Evolutionary conservation across 495 filamentous ascomycete genomes (phyloP).

Genomic region (Alectoria sarmentosa): DNA sequence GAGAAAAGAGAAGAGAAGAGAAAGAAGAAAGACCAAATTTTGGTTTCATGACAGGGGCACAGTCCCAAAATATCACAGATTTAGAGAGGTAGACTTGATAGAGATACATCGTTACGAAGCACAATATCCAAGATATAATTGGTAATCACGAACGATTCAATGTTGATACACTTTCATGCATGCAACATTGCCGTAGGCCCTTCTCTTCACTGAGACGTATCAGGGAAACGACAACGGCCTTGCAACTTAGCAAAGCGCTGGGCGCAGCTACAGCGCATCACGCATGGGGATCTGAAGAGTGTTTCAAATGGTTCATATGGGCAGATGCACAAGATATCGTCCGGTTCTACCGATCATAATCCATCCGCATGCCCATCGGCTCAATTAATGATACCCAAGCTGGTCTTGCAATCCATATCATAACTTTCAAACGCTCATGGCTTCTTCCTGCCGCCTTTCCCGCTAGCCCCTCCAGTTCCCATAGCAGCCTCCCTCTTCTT

Average conservation of each 20-base stretch:
- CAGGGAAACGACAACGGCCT: not conserved
- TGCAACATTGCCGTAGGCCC: not conserved
- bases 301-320: not conserved
- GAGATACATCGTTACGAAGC: not conserved
- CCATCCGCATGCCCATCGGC: not conserved
- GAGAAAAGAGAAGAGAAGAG: not conserved
- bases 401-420: not conserved
- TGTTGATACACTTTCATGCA: not conserved
- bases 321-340: conserved; percentile 3
- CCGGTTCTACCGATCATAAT: conserved; percentile 3
- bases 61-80: not conserved
- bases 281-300: not conserved
- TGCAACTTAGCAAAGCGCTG: not conserved
- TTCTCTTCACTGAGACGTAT: too few relatives aligned
- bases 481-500: conserved; percentile 33
- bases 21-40: not conserved
- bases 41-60: not conserved
- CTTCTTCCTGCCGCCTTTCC: conserved; percentile 26
- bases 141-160: not conserved
- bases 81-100: not conserved
- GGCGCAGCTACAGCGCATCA: not conserved
- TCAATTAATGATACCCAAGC: not conserved
- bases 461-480: conserved; percentile 18
- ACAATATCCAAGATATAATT: not conserved
- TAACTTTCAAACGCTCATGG: not conserved